A percentile compares a stretch with the other conserved stretches of the same genome.
These are phyloP conservation scores for Telopea speciosissima DNA, from an alignment of 177 flowering plant genomes.

Conservation along the genomic window DNA sequence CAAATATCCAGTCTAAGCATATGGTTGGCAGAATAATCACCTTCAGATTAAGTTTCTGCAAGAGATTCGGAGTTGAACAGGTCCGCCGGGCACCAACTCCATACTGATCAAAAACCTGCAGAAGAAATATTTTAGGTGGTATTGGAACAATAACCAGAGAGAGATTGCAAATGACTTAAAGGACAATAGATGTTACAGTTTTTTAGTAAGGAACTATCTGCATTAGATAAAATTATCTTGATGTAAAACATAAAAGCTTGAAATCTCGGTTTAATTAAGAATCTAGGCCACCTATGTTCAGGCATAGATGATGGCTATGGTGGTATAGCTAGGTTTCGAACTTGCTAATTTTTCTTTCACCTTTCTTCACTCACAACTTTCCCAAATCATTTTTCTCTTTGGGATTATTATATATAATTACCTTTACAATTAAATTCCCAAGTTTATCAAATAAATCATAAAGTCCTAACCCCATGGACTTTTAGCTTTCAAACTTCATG, in stretches of 20 bases:
- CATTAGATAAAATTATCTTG: neutral
- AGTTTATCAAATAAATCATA: too few relatives aligned
- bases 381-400: too few relatives aligned
- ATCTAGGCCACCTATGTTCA: neutral
- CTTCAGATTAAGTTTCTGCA: conserved; percentile 70
- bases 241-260: neutral
- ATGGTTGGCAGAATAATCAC: conserved; percentile 24
- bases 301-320: neutral
- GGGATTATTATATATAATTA: too few relatives aligned
- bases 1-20: neutral
- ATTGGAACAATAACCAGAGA: neutral
- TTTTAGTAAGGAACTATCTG: too few relatives aligned
- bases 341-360: too few relatives aligned
- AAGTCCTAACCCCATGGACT: too few relatives aligned
- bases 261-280: neutral
- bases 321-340: neutral
- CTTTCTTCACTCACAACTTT: too few relatives aligned
- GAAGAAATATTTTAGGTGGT: conserved; percentile 3
- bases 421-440: too few relatives aligned
- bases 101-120: conserved; percentile 88
- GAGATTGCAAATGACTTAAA: too few relatives aligned
- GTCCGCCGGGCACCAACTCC: conserved; percentile 70
- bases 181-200: too few relatives aligned
- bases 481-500: too few relatives aligned
- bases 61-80: conserved; percentile 52